Conservation (phyloP, 805 yeast species). For the Cyberlindnera mrakii region DNA sequence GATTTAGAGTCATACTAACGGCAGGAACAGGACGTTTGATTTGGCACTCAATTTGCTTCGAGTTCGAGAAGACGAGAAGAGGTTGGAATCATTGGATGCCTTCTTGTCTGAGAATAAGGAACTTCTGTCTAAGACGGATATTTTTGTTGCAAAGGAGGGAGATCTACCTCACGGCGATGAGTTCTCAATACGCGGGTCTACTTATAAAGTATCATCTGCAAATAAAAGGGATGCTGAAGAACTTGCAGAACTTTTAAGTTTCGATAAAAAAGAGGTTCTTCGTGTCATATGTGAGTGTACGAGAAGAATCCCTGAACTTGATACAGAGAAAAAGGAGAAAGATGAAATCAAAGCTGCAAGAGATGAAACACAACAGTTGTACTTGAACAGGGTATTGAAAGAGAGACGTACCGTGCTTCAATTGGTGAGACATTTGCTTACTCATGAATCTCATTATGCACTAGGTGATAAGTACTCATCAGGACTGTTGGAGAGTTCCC, state of each 20-base stretch:
- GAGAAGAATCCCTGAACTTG: constrained; percentile 29
- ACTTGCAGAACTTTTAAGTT: constrained; percentile 31
- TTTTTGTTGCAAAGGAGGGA: constrained; percentile 1
- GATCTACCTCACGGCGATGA: constrained; percentile 16
- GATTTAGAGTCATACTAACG: constrained; percentile 5
- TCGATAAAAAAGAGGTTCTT: constrained; percentile 41
- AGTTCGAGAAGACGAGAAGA: constrained; percentile 9
- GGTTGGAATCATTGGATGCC: constrained; percentile 13
- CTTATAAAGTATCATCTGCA: constrained; percentile 29
- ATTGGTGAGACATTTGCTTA: constrained; percentile 28
- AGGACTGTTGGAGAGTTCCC: constrained; percentile 17
- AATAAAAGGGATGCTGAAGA: constrained; percentile 34
- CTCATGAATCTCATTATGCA: constrained; percentile 18
- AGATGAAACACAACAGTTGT: constrained; percentile 15
- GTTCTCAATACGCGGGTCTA: constrained; percentile 35
- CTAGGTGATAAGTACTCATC: constrained; percentile 20
- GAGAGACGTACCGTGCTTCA: constrained; percentile 49
- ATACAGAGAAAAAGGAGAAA: constrained; percentile 6
- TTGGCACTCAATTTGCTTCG: constrained; percentile 17
- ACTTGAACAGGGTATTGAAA: constrained; percentile 34
- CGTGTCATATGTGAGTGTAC: constrained; percentile 39
- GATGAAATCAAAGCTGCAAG: constrained; percentile 3
- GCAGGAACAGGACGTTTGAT: constrained; percentile 19
- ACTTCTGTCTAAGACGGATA: constrained; percentile 8
- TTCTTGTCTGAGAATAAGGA: constrained; percentile 12